phyloP scores from a whole-genome alignment of 1,139 yeast species.

The Kurtzmaniella quercitrusa region DNA sequence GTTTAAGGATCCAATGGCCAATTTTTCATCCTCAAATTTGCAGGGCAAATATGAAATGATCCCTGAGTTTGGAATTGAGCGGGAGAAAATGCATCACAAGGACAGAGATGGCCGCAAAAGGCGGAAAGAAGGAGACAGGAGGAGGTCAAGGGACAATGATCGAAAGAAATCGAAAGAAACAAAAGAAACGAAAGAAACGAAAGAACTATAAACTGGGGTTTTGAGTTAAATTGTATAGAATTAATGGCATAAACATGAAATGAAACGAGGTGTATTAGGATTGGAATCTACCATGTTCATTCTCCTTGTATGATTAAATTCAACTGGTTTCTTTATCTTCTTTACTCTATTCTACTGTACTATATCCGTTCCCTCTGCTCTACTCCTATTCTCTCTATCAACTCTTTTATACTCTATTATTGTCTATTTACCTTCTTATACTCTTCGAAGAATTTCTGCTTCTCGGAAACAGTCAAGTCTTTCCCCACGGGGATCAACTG shows the following conservation, averaged over 20 bases:
- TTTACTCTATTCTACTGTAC: no score
- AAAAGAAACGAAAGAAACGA: no score
- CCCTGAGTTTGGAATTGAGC: constrained; percentile 1
- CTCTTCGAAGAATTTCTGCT: constrained; percentile 31
- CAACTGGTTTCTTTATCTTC: no score
- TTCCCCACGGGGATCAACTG: constrained; percentile 25
- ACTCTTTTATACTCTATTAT: no score
- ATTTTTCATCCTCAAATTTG: constrained; percentile 13
- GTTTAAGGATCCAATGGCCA: constrained; percentile 13
- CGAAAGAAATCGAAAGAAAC: background rate
- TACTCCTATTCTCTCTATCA: no score
- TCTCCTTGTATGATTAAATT: no score
- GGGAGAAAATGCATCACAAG: constrained; percentile 4
- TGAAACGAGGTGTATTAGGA: no score
- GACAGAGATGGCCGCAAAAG: background rate
- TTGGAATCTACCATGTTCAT: no score
- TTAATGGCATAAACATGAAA: no score
- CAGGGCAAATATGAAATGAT: background rate
- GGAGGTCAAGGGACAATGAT: background rate
- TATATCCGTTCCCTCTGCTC: no score
- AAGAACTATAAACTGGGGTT: no score
- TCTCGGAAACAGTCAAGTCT: constrained; percentile 23
- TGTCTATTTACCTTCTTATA: constrained; percentile 15
- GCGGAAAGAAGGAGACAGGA: background rate
- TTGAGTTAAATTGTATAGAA: no score